A percentile compares a stretch with the other conserved stretches of the same genome.
These are phyloP conservation scores for Starmera quercuum DNA, from an alignment of 805 yeast genomes.

Conservation along the genomic window DNA sequence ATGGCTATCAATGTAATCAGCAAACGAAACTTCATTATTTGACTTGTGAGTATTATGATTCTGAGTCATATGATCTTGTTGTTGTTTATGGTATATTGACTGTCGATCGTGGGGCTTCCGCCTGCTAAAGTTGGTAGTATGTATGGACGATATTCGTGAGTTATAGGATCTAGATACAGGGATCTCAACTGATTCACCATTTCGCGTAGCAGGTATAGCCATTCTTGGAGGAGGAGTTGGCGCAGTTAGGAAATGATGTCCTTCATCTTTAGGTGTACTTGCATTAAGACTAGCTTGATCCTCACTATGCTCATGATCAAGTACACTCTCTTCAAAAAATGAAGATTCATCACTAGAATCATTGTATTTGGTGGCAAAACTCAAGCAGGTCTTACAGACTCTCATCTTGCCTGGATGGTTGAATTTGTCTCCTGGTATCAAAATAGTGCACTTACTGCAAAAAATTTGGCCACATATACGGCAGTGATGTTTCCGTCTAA, in stretches of 20 bases:
- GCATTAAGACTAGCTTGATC: conserved; percentile 9
- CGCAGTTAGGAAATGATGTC: conserved; percentile 21
- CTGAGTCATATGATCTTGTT: conserved; percentile 3
- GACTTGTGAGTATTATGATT: not conserved
- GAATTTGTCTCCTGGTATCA: conserved; percentile 60
- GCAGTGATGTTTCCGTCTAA: conserved; percentile 90
- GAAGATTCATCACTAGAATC: conserved; percentile 65
- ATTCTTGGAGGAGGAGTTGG: conserved; percentile 59
- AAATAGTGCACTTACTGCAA: conserved; percentile 73
- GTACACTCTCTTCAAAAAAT: conserved; percentile 25
- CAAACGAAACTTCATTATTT: conserved; percentile 14
- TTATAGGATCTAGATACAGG: conserved; percentile 28
- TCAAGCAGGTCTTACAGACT: conserved; percentile 67
- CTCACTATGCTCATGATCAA: conserved; percentile 14
- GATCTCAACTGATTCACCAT: conserved; percentile 74
- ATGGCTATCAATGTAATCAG: conserved; percentile 18
- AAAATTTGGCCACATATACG: conserved; percentile 94
- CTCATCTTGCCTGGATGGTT: conserved; percentile 62
- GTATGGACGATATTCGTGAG: conserved; percentile 17
- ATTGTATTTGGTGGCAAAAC: conserved; percentile 56
- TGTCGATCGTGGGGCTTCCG: conserved; percentile 14
- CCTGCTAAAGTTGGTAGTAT: conserved; percentile 18
- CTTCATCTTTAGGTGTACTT: conserved; percentile 4
- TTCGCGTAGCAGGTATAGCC: conserved; percentile 77
- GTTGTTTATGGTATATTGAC: conserved; percentile 6